These are phyloP conservation scores for Populus euphratica DNA, from an alignment of 345 rosid genomes.

Conservation along the genomic window DNA sequence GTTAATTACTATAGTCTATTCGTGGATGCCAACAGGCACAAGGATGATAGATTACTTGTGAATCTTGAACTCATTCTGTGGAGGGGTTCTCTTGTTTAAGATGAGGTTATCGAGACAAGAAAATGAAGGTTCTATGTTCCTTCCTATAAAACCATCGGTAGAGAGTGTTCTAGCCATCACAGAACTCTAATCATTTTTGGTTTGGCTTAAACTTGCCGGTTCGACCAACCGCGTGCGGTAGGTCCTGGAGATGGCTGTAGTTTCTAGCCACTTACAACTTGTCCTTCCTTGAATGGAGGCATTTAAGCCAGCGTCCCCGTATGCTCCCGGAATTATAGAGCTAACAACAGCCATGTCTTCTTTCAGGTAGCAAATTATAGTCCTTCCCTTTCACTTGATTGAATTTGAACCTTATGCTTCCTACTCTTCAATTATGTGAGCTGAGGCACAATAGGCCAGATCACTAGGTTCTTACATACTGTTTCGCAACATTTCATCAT, in stretches of 20 bases:
- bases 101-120: background rate
- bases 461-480: too few species aligned
- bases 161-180: background rate
- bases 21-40: background rate
- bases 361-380: background rate
- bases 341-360: too few species aligned
- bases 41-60: background rate
- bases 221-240: background rate
- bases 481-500: background rate
- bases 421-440: background rate
- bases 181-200: background rate
- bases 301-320: background rate
- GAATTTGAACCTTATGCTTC: background rate
- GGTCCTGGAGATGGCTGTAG: background rate
- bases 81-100: background rate
- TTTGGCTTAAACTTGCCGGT: background rate
- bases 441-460: background rate
- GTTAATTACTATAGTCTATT: background rate
- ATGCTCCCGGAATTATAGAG: background rate
- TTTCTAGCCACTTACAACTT: background rate
- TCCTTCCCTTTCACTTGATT: background rate
- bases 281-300: background rate
- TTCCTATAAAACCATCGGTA: background rate
- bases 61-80: background rate
- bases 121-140: constrained; percentile 10